Evolutionary conservation across 2,329 filamentous ascomycete genomes (phyloP).

Genomic region (Pseudofabraea citricarpa): DNA sequence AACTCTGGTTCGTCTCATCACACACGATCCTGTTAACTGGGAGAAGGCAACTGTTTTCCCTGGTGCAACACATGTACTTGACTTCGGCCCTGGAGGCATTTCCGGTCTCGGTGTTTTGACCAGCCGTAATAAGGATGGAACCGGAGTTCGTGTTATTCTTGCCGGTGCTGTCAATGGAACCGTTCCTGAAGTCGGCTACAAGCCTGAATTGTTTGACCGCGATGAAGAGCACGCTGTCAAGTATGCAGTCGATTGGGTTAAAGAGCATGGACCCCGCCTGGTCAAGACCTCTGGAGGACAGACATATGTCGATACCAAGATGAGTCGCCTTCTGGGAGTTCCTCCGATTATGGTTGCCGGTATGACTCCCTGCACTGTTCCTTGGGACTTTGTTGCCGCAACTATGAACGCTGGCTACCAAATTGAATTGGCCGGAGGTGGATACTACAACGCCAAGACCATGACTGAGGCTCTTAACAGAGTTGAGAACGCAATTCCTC

Average conservation of each 20-base stretch:
- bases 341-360: slow-evolving; percentile 87
- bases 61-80: slow-evolving; percentile 85
- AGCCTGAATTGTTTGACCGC: slow-evolving; percentile 94
- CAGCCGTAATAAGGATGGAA: slow-evolving; percentile 98
- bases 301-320: slow-evolving; percentile 94
- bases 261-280: slow-evolving; percentile 89
- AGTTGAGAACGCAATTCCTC: slow-evolving; percentile 78
- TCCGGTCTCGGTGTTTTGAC: slow-evolving; percentile 94
- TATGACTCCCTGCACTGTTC: slow-evolving; percentile 88
- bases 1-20: slow-evolving; percentile 85
- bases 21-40: slow-evolving; percentile 91
- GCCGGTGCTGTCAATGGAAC: slow-evolving; percentile 91
- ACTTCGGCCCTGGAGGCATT: slow-evolving; percentile 95
- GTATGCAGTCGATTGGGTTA: slow-evolving; percentile 96
- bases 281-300: slow-evolving; percentile 85
- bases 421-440: slow-evolving; percentile 83
- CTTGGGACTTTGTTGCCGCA: slow-evolving; percentile 87
- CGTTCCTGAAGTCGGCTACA: slow-evolving; percentile 89
- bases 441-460: slow-evolving; percentile 76
- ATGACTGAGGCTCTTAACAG: slow-evolving; percentile 81
- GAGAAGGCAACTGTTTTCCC: slow-evolving; percentile 91
- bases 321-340: slow-evolving; percentile 80
- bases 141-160: slow-evolving; percentile 91
- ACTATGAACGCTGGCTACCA: slow-evolving; percentile 96
- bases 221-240: slow-evolving; percentile 93